Evolutionary conservation across 2,329 filamentous ascomycete species (phyloP).

Genomic region (Bisporella sp.): DNA sequence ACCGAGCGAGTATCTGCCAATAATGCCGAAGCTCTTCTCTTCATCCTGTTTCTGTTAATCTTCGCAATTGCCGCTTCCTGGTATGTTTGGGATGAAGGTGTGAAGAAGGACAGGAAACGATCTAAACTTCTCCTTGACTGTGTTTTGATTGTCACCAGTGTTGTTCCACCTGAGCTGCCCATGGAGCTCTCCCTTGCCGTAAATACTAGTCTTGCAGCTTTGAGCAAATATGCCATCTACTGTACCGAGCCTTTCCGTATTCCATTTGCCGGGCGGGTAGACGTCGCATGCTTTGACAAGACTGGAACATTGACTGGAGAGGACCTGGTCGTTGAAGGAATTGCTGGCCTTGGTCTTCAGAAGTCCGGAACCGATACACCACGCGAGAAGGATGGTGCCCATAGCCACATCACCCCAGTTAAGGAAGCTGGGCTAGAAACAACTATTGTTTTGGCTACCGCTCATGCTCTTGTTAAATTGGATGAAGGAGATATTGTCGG

Average conservation of each 20-base stretch:
- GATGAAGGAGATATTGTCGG: slow-evolving; percentile 97
- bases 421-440: slow-evolving; percentile 69
- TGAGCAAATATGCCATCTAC: slow-evolving; percentile 95
- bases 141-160: slow-evolving; percentile 93
- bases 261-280: slow-evolving; percentile 89
- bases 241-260: slow-evolving; percentile 99
- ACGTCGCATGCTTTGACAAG: slow-evolving; percentile 97
- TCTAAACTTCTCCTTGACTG: slow-evolving; percentile 97
- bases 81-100: slow-evolving; percentile 98
- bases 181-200: slow-evolving; percentile 98
- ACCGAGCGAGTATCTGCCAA: slow-evolving; percentile 98
- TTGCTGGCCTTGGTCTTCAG: slow-evolving; percentile 78
- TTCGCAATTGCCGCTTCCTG: slow-evolving; percentile 96
- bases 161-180: slow-evolving; percentile 94
- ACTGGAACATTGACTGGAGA: slow-evolving; percentile 95
- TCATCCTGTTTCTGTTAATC: slow-evolving; percentile 92
- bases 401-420: slow-evolving; percentile 70
- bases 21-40: slow-evolving; percentile 91
- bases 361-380: slow-evolving; percentile 56
- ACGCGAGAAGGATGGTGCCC: slow-evolving; percentile 71
- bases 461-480: slow-evolving; percentile 90
- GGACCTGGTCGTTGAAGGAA: slow-evolving; percentile 92
- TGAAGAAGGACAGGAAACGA: slow-evolving; percentile 87
- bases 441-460: slow-evolving; percentile 86
- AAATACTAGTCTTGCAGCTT: slow-evolving; percentile 90